Evolutionary conservation across 805 yeast genomes (phyloP).

Genomic region (Starmerella apicola): DNA sequence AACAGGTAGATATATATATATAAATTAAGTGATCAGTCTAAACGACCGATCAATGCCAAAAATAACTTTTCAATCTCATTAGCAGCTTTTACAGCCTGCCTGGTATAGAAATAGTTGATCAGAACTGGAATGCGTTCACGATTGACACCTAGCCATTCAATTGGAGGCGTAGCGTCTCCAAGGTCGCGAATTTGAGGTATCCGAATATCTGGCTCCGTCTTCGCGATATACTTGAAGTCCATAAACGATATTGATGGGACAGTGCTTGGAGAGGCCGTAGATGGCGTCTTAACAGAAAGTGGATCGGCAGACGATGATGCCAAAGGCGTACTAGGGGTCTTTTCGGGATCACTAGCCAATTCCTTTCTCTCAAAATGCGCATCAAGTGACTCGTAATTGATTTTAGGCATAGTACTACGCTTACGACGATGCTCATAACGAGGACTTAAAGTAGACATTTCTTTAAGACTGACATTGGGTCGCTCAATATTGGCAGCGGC

Average conservation of each 20-base stretch:
- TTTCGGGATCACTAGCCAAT: no score
- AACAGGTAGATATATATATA: neutral
- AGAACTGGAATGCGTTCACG: slow-evolving; percentile 73
- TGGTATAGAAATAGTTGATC: slow-evolving; percentile 69
- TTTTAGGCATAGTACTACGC: no score
- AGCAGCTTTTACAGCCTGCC: slow-evolving; percentile 60
- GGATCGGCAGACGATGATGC: neutral
- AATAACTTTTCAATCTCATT: slow-evolving; percentile 42
- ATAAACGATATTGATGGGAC: neutral
- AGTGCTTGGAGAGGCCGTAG: neutral
- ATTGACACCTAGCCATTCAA: slow-evolving; percentile 96
- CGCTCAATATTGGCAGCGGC: slow-evolving; percentile 10
- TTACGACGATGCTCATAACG: neutral
- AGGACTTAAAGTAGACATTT: neutral
- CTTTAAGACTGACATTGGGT: neutral
- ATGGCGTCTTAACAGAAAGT: neutral
- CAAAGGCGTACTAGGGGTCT: no score
- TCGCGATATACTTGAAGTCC: slow-evolving; percentile 38
- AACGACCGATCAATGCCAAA: slow-evolving; percentile 12
- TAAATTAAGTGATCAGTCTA: slow-evolving; percentile 1
- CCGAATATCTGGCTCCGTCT: slow-evolving; percentile 68
- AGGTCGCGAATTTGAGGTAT: slow-evolving; percentile 82
- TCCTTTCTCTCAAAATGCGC: no score
- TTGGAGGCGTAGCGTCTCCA: slow-evolving; percentile 95
- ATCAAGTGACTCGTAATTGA: no score